phyloP scores from a whole-genome alignment of 208 protist species.

The Strigomonas oncopelti region DNA sequence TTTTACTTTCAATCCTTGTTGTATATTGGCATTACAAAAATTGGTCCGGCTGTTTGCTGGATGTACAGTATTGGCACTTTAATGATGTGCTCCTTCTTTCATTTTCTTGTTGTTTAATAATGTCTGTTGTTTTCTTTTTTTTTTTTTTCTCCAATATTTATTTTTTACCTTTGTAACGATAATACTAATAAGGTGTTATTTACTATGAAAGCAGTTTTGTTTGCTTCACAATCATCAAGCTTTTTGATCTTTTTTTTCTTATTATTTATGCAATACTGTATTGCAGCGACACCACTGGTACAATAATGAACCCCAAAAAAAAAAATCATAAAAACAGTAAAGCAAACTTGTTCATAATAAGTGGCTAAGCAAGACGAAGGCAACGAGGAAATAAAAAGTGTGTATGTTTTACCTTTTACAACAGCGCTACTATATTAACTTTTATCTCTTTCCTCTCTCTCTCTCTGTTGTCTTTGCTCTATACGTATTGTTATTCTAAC shows the following conservation, averaged over 20 bases:
- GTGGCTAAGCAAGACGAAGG: too few relatives aligned
- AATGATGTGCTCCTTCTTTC: too few relatives aligned
- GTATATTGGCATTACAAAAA: neutral
- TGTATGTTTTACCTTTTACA: neutral
- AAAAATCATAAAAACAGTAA: neutral
- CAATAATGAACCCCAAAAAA: neutral
- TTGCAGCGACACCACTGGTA: too few relatives aligned
- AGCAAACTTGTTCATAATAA: too few relatives aligned
- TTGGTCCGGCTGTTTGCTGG: neutral
- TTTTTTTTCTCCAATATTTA: neutral
- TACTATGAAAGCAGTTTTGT: too few relatives aligned
- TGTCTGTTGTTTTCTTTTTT: neutral
- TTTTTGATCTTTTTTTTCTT: too few relatives aligned
- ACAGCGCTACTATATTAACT: neutral
- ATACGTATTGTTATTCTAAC: neutral
- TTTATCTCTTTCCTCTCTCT: too few relatives aligned
- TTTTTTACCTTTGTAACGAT: neutral
- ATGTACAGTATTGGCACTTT: too few relatives aligned
- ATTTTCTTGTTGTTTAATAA: neutral
- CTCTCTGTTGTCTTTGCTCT: neutral
- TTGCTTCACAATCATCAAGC: too few relatives aligned
- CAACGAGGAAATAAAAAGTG: too few relatives aligned
- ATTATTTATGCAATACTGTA: constrained; percentile 1
- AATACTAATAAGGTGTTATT: neutral
- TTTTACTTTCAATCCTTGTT: neutral